Percentiles rank a stretch among this genome's conserved stretches.
Evolutionary conservation across 2,329 filamentous ascomycete genomes (phyloP).

Genomic region (Talaromyces amestolkiae): DNA sequence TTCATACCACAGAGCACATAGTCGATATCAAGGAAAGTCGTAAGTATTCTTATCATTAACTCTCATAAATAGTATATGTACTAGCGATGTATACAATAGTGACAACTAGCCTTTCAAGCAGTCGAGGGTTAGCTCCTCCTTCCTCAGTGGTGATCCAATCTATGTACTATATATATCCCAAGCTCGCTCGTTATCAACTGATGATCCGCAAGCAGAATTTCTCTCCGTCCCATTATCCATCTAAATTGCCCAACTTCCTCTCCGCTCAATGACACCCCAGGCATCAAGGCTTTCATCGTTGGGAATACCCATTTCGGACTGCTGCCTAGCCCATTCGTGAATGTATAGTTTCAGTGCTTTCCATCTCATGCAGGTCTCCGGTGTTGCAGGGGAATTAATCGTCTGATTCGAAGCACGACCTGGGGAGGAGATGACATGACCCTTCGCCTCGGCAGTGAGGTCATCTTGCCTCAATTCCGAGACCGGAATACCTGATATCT

Average conservation of each 20-base stretch:
- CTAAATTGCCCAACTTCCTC: slow-evolving; percentile 70
- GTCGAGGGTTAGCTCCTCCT: neutral
- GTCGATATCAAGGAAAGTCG: neutral
- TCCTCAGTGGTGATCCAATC: neutral
- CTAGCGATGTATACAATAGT: neutral
- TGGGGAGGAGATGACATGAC: slow-evolving; percentile 62
- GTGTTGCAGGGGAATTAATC: slow-evolving; percentile 49
- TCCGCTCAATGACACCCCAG: slow-evolving; percentile 61
- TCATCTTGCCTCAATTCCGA: slow-evolving; percentile 72
- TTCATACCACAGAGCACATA: neutral
- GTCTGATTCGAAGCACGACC: slow-evolving; percentile 30
- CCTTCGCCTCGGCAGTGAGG: slow-evolving; percentile 61
- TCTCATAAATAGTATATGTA: neutral
- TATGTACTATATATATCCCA: slow-evolving; percentile 5
- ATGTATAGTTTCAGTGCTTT: slow-evolving; percentile 80
- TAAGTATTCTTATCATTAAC: neutral
- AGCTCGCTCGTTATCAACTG: neutral
- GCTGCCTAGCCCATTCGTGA: slow-evolving; percentile 83
- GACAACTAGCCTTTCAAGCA: neutral
- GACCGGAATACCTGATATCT: slow-evolving; percentile 70
- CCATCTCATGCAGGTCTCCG: slow-evolving; percentile 68
- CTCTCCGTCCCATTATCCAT: neutral
- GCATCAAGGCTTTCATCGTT: slow-evolving; percentile 55
- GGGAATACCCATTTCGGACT: slow-evolving; percentile 64
- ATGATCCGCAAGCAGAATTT: neutral